phyloP scores from a whole-genome alignment of 306 rosid species.

The Argentina anserina region DNA sequence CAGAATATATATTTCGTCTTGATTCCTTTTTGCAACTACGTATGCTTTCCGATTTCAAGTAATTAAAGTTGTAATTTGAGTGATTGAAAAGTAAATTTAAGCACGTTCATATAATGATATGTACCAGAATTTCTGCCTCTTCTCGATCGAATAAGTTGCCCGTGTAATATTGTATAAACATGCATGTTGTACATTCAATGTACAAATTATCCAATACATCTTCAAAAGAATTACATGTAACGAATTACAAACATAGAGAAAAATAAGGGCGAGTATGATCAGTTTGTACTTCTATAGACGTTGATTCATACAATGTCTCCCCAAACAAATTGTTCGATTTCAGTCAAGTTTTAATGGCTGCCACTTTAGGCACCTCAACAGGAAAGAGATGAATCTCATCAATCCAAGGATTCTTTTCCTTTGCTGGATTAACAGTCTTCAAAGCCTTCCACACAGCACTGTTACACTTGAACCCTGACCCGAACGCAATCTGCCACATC shows the following conservation, averaged over 20 bases:
- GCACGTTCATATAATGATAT: no score
- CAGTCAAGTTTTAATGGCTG: slow-evolving; percentile 21
- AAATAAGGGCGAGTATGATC: neutral
- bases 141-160: no score
- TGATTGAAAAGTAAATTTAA: no score
- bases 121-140: no score
- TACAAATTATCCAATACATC: neutral
- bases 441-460: slow-evolving; percentile 84
- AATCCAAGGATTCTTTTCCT: slow-evolving; percentile 78
- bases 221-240: neutral
- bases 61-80: no score
- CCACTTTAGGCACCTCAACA: slow-evolving; percentile 61
- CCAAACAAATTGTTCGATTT: neutral
- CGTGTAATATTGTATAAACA: neutral
- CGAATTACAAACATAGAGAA: neutral
- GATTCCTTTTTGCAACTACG: no score
- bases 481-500: slow-evolving; percentile 95
- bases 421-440: slow-evolving; percentile 54
- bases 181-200: neutral
- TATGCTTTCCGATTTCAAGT: no score
- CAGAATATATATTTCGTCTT: no score
- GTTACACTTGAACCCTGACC: slow-evolving; percentile 92
- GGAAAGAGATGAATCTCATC: slow-evolving; percentile 84
- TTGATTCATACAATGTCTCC: neutral
- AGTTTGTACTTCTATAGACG: neutral